Conservation (phyloP, 805 yeast genomes). For the Wickerhamomyces canadensis region DNA sequence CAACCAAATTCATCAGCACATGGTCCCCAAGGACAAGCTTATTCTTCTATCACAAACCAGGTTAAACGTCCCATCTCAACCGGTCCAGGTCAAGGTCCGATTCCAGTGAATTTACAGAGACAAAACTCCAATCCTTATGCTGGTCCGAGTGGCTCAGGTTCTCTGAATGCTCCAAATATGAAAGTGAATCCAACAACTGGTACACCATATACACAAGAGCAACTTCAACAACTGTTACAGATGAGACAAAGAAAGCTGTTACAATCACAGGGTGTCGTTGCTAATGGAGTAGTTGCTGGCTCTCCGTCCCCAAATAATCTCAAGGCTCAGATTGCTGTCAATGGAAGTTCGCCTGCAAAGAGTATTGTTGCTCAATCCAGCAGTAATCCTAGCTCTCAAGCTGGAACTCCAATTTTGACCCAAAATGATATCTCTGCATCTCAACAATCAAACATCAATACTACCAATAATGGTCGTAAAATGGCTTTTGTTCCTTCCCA, state of each 20-base stretch:
- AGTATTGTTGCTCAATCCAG: slow-evolving; percentile 11
- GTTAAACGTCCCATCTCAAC: slow-evolving; percentile 12
- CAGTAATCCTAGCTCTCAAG: slow-evolving; percentile 15
- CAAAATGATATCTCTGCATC: slow-evolving; percentile 3
- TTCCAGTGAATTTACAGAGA: slow-evolving; percentile 1
- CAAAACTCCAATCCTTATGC: no score
- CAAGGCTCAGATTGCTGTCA: slow-evolving; percentile 3
- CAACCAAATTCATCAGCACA: slow-evolving; percentile 1
- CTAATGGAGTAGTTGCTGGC: slow-evolving; percentile 9
- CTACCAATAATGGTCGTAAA: slow-evolving; percentile 12
- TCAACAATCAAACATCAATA: neutral
- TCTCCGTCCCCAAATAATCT: slow-evolving; percentile 16
- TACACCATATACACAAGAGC: slow-evolving; percentile 54
- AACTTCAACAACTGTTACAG: slow-evolving; percentile 51
- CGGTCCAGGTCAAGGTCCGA: slow-evolving; percentile 8
- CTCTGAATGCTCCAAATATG: neutral
- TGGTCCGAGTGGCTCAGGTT: neutral
- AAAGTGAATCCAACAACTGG: slow-evolving; percentile 34
- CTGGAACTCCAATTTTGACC: slow-evolving; percentile 9
- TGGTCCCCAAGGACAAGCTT: slow-evolving; percentile 7
- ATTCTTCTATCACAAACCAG: slow-evolving; percentile 1
- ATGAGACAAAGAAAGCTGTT: slow-evolving; percentile 23
- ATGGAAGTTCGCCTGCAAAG: neutral
- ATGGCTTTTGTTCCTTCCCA: slow-evolving; percentile 49
- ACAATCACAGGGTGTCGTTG: slow-evolving; percentile 12